Evolutionary conservation across 176 grass and related monocot species (phyloP).

Genomic region (Triticum urartu): DNA sequence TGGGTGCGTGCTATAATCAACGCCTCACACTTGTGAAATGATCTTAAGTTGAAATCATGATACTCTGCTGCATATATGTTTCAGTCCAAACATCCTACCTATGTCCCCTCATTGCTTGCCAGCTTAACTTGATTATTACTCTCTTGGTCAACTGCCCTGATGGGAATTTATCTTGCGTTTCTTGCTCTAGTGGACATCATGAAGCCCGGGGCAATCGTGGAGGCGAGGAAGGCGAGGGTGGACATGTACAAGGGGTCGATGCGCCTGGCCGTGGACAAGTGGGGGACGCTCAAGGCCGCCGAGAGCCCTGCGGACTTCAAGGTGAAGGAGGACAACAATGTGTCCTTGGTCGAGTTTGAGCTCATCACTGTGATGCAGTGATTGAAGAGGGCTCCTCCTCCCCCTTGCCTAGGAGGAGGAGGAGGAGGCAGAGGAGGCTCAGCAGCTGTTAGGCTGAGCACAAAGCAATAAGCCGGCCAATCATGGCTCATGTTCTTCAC

Average conservation of each 20-base stretch:
- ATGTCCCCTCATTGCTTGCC: too few species aligned
- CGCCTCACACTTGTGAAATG: too few species aligned
- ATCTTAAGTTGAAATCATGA: too few species aligned
- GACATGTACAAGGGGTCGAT: constrained; percentile 19
- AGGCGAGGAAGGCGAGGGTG: not conserved
- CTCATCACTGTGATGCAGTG: not conserved
- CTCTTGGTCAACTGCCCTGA: fast-evolving
- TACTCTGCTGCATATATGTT: too few species aligned
- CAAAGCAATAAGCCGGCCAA: not conserved
- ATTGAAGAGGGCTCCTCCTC: not conserved
- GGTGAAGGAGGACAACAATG: constrained; percentile 16
- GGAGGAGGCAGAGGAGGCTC: not conserved
- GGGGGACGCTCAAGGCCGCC: not conserved
- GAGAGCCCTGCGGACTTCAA: not conserved
- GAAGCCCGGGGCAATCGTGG: not conserved
- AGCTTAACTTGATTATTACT: too few species aligned
- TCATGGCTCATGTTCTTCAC: not conserved
- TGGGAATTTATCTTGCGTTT: not conserved
- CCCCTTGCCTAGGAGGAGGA: not conserved
- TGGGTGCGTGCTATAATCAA: too few species aligned
- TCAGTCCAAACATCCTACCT: too few species aligned
- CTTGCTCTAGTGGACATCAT: not conserved
- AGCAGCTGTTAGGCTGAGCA: not conserved
- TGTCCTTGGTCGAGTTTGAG: constrained; percentile 16
- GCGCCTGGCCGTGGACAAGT: not conserved